A percentile compares a stretch with the other conserved stretches of the same genome.
Conservation (phyloP, 441 rosid species). For the Brassica hybrid region DNA sequence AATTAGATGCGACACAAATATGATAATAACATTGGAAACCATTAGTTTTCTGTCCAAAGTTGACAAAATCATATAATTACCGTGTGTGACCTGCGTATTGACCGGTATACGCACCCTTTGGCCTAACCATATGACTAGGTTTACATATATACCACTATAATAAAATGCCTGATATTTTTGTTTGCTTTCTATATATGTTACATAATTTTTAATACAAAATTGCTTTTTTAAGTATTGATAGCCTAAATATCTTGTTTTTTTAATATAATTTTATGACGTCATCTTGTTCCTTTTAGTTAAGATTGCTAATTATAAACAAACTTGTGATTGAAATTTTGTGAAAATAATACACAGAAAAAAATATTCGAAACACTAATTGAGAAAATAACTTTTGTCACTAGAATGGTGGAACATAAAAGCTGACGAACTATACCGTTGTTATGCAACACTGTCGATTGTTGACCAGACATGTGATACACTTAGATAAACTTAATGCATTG, state of each 20-base stretch:
- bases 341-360: not conserved
- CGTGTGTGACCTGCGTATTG: constrained; percentile 42
- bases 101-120: constrained; percentile 41
- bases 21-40: constrained; percentile 12
- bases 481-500: not conserved
- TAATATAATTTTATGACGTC: not conserved
- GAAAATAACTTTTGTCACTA: not conserved
- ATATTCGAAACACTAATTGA: not conserved
- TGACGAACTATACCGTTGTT: not conserved
- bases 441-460: not conserved
- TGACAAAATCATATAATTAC: constrained; percentile 38
- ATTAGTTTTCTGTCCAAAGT: not conserved
- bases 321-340: not conserved
- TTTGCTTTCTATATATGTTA: not conserved
- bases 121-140: constrained; percentile 31
- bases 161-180: not conserved
- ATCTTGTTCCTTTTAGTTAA: not conserved
- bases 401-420: constrained; percentile 6
- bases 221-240: not conserved
- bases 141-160: constrained; percentile 2
- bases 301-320: not conserved
- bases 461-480: not conserved
- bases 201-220: not conserved
- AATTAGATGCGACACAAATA: constrained; percentile 3
- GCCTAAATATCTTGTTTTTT: not conserved